Percentiles rank a stretch among this genome's conserved stretches.
Evolutionary conservation across 192 early-diverging fungal species (phyloP).

Genomic region (Pilaira anomala): DNA sequence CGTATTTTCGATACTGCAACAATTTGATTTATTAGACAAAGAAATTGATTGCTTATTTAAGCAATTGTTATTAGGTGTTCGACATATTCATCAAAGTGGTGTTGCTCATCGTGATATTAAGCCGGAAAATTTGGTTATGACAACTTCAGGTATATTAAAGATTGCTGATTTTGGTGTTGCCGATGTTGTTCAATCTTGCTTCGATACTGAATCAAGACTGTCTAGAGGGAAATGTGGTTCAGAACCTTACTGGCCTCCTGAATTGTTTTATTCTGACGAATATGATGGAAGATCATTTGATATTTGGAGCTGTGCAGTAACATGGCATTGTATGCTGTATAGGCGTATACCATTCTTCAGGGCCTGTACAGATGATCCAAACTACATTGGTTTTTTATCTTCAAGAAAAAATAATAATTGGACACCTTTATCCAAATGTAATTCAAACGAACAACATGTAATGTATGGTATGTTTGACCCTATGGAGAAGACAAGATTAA

Average conservation of each 20-base stretch:
- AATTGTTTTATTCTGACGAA: conserved; percentile 61
- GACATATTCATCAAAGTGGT: conserved; percentile 88
- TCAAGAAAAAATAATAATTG: conserved; percentile 38
- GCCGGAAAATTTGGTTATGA: conserved; percentile 86
- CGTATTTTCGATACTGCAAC: conserved; percentile 77
- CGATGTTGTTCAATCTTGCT: conserved; percentile 84
- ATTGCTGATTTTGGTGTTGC: conserved; percentile 98
- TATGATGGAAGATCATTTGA: conserved; percentile 90
- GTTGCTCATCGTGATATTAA: conserved; percentile 88
- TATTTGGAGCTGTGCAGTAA: conserved; percentile 90
- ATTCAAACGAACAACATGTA: conserved; percentile 58
- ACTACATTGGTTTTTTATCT: conserved; percentile 59
- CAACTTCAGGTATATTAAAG: conserved; percentile 74
- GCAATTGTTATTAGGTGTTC: conserved; percentile 83
- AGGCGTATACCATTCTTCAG: conserved; percentile 68
- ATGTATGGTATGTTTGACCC: conserved; percentile 84
- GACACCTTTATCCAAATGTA: conserved; percentile 75
- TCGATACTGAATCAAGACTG: conserved; percentile 63
- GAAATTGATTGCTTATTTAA: conserved; percentile 93
- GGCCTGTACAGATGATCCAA: conserved; percentile 60
- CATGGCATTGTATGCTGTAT: conserved; percentile 79
- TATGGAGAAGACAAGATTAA: conserved; percentile 63
- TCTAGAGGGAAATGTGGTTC: conserved; percentile 86
- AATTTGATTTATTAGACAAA: conserved; percentile 65
- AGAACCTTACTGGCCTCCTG: conserved; percentile 96